Evolutionary conservation across 306 rosid genomes (phyloP).

Genomic region (Castanospermum australe): DNA sequence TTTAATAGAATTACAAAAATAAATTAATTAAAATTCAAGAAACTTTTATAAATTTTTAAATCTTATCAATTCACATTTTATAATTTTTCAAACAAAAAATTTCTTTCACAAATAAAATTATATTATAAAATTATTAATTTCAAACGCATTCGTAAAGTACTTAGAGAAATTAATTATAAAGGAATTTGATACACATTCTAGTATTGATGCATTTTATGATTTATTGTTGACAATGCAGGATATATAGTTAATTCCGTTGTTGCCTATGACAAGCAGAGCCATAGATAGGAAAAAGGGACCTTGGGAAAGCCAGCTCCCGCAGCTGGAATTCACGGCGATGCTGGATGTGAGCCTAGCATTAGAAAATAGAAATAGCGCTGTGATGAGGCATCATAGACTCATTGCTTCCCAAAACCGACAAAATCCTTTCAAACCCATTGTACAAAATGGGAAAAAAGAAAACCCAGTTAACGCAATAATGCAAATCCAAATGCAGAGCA

Average conservation of each 20-base stretch:
- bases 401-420: slow-evolving; percentile 59
- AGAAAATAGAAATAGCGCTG: slow-evolving; percentile 73
- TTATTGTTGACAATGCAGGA: neutral
- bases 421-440: slow-evolving; percentile 42
- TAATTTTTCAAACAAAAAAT: too few species aligned
- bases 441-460: too few species aligned
- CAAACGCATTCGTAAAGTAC: too few species aligned
- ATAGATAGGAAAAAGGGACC: slow-evolving; percentile 42
- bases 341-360: slow-evolving; percentile 83
- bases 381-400: slow-evolving; percentile 90
- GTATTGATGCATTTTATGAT: neutral
- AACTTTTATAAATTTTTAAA: too few species aligned
- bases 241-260: neutral
- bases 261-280: neutral
- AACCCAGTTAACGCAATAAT: neutral
- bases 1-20: too few species aligned
- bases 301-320: slow-evolving; percentile 91
- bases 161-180: too few species aligned
- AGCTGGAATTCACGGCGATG: slow-evolving; percentile 66
- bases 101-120: too few species aligned
- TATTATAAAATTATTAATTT: too few species aligned
- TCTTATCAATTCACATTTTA: too few species aligned
- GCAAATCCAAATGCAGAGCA: too few species aligned
- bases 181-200: neutral
- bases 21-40: too few species aligned